phyloP scores from a whole-genome alignment of 352 stramenopile genomes.

The Aphanomyces stellatus region DNA sequence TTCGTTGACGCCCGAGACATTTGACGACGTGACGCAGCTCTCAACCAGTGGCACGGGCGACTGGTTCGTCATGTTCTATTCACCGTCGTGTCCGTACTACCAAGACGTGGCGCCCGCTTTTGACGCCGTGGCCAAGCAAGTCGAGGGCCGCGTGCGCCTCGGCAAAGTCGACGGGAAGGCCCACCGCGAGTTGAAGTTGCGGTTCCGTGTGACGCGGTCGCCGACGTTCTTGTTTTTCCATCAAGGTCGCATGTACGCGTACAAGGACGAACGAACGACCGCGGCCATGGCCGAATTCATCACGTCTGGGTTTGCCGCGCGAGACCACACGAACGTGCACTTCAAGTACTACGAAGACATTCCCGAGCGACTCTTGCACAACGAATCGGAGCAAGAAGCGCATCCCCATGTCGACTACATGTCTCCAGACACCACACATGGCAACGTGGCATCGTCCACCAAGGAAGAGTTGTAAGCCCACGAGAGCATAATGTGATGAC shows the following conservation, averaged over 20 bases:
- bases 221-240: not conserved
- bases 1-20: not conserved
- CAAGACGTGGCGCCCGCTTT: not conserved
- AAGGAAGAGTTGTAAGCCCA: not conserved
- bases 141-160: not conserved
- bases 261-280: not conserved
- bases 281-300: not conserved
- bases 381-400: too few species aligned
- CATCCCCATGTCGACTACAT: too few species aligned
- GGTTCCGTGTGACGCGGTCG: not conserved
- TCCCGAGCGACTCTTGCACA: too few species aligned
- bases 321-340: not conserved
- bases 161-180: not conserved
- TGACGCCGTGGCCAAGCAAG: not conserved
- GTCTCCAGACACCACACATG: too few species aligned
- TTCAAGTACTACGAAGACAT: not conserved
- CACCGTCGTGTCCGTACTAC: not conserved
- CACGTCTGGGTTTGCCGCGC: not conserved
- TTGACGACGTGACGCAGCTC: conserved; percentile 7
- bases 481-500: too few species aligned
- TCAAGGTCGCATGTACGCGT: not conserved
- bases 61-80: conserved; percentile 2
- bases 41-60: not conserved
- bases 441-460: not conserved
- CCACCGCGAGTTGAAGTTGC: not conserved